A percentile compares a stretch with the other conserved stretches of the same genome.
phyloP scores from a whole-genome alignment of 1,284 basidiomycete genomes.

The Cyathus pygmaeus region DNA sequence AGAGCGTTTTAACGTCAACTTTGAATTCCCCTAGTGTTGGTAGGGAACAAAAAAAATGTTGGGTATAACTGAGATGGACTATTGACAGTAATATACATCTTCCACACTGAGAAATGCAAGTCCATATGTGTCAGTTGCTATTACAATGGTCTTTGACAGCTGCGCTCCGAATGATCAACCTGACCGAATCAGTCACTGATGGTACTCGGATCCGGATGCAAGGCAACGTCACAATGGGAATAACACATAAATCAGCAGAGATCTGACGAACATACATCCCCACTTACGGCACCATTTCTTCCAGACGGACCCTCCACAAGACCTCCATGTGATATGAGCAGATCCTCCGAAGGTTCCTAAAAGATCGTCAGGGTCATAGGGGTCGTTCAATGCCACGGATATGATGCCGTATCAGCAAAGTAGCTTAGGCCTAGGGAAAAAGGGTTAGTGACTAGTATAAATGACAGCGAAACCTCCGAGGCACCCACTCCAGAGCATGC shows the following conservation, averaged over 20 bases:
- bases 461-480: not conserved
- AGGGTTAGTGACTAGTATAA: not conserved
- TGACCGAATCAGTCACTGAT: conserved; percentile 43
- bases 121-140: conserved; percentile 73
- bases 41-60: too few relatives aligned
- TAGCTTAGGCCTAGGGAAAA: conserved; percentile 53
- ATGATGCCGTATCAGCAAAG: conserved; percentile 72
- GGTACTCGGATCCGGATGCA: conserved; percentile 64
- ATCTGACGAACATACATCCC: conserved; percentile 60
- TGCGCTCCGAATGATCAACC: conserved; percentile 57
- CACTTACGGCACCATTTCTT: conserved; percentile 77
- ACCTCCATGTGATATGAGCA: conserved; percentile 77
- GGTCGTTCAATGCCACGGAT: conserved; percentile 60
- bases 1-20: too few relatives aligned
- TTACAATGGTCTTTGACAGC: too few relatives aligned
- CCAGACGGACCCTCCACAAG: conserved; percentile 71
- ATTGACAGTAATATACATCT: conserved; percentile 71
- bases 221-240: conserved; percentile 57
- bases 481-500: conserved; percentile 63
- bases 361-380: conserved; percentile 71
- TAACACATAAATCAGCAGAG: not conserved
- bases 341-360: conserved; percentile 64
- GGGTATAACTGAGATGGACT: not conserved
- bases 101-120: conserved; percentile 75
- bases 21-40: too few relatives aligned